phyloP scores from a whole-genome alignment of 169 alveolate species.

The Ichthyophthirius multifiliis region DNA sequence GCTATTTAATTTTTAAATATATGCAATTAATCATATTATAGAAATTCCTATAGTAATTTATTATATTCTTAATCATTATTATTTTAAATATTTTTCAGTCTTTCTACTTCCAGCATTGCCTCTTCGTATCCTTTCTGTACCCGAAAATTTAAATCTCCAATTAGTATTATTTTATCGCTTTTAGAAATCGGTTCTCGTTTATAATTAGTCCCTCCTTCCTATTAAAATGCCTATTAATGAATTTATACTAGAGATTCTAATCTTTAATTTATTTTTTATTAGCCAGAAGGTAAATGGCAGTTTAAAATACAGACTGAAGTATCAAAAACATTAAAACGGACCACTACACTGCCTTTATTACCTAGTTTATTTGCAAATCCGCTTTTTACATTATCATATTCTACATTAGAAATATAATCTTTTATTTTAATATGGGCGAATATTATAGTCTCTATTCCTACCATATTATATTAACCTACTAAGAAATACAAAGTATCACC shows the following conservation, averaged over 20 bases:
- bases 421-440: background rate
- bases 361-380: background rate
- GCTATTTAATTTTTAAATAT: background rate
- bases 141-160: background rate
- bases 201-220: background rate
- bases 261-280: background rate
- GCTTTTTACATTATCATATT: background rate
- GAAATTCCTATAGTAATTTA: background rate
- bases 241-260: background rate
- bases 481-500: background rate
- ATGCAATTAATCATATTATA: too few species aligned
- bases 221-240: background rate
- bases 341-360: background rate
- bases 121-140: too few species aligned
- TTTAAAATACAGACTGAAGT: background rate
- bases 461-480: background rate
- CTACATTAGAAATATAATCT: background rate
- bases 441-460: background rate
- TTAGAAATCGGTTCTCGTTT: background rate
- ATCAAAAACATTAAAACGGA: background rate
- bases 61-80: background rate
- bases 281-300: background rate
- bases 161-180: background rate
- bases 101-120: background rate
- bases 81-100: background rate